phyloP scores from a whole-genome alignment of 164 flowering plant genomes.

The Platanus orientalis region DNA sequence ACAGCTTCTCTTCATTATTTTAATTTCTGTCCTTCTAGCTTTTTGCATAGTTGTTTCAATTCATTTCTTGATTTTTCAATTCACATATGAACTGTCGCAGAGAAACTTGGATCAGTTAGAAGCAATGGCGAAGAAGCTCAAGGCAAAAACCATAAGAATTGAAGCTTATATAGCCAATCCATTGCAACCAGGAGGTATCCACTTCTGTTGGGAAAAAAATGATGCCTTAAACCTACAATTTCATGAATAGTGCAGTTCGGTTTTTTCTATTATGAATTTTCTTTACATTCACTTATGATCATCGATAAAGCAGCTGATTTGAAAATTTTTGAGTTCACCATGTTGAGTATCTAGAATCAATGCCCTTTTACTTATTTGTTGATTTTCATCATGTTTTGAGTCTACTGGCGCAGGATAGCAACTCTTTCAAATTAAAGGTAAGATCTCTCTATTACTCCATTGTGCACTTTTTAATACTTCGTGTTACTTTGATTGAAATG shows the following conservation, averaged over 20 bases:
- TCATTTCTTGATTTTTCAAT: neutral
- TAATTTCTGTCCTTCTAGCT: neutral
- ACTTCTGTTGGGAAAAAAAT: neutral
- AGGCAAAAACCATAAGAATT: conserved; percentile 72
- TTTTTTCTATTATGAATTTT: neutral
- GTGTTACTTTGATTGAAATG: neutral
- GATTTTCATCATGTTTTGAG: neutral
- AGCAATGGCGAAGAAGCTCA: conserved; percentile 89
- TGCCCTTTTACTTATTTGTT: no score
- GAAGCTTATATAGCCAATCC: conserved; percentile 86
- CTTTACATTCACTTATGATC: neutral
- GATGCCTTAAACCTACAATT: no score
- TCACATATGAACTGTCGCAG: conserved; percentile 30
- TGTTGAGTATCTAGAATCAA: neutral
- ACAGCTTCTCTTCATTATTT: conserved; percentile 44
- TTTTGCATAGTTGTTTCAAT: no score
- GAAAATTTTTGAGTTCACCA: neutral
- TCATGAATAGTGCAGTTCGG: no score
- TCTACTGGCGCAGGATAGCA: conserved; percentile 84
- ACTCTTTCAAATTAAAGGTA: conserved; percentile 93
- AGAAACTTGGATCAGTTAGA: conserved; percentile 92
- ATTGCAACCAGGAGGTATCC: conserved; percentile 87
- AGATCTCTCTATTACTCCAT: neutral
- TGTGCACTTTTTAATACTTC: neutral
- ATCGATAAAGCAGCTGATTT: neutral